Evolutionary conservation across 345 rosid genomes (phyloP).

Genomic region (Gossypioides kirkii): DNA sequence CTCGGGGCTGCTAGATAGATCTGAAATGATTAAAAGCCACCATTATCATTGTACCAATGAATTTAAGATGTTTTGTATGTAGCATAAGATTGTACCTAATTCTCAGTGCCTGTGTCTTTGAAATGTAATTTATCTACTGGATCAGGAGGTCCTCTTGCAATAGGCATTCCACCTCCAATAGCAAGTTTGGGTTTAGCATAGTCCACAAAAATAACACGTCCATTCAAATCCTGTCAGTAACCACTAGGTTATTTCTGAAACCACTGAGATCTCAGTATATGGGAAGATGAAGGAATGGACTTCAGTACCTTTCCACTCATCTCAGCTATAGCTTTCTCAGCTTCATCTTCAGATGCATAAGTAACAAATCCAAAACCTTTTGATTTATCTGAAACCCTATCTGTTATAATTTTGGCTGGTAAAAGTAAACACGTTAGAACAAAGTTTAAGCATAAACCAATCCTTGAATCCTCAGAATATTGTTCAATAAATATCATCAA

Average conservation of each 20-base stretch:
- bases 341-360: constrained; percentile 75
- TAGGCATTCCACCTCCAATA: constrained; percentile 40
- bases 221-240: constrained; percentile 46
- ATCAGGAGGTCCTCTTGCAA: constrained; percentile 85
- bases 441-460: background rate
- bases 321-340: constrained; percentile 48
- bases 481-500: background rate
- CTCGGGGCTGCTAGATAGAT: background rate
- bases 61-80: background rate
- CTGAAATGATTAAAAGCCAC: constrained; percentile 4
- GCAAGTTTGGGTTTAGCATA: constrained; percentile 52
- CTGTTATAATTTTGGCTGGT: constrained; percentile 59
- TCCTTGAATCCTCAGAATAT: background rate
- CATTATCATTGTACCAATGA: background rate
- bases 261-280: background rate
- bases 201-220: constrained; percentile 65
- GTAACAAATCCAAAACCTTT: constrained; percentile 90
- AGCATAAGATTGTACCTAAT: background rate
- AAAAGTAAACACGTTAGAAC: background rate
- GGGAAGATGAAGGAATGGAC: background rate
- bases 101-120: background rate
- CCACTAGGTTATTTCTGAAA: constrained; percentile 10
- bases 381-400: constrained; percentile 58
- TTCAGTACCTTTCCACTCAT: constrained; percentile 63
- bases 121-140: background rate